These are phyloP conservation scores for Pseudozyma sp. DNA, from an alignment of 1,284 basidiomycete genomes.

Conservation along the genomic window DNA sequence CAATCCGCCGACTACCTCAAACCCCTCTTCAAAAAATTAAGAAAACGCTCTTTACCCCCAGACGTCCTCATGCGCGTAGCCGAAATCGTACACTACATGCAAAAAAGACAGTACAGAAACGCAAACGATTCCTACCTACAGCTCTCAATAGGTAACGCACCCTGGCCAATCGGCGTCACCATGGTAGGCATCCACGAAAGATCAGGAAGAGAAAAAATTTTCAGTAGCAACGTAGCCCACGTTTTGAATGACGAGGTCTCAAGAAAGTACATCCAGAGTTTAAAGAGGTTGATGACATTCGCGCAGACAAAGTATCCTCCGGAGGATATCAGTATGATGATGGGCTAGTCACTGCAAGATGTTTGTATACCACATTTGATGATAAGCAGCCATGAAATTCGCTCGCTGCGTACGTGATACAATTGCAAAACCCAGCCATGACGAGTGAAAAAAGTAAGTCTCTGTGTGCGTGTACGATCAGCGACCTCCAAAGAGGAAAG, in stretches of 20 bases:
- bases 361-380: neutral
- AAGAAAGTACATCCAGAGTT: slow-evolving; percentile 96
- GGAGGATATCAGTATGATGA: slow-evolving; percentile 56
- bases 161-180: slow-evolving; percentile 99
- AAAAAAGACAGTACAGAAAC: slow-evolving; percentile 89
- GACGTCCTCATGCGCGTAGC: slow-evolving; percentile 90
- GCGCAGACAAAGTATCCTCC: slow-evolving; percentile 62
- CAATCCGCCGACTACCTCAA: slow-evolving; percentile 97
- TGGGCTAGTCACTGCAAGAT: slow-evolving; percentile 33
- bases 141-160: slow-evolving; percentile 96
- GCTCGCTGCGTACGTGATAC: no score
- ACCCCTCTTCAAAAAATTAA: slow-evolving; percentile 89
- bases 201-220: slow-evolving; percentile 96
- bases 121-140: slow-evolving; percentile 98
- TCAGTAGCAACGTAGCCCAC: slow-evolving; percentile 94
- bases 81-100: slow-evolving; percentile 96
- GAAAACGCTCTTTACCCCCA: slow-evolving; percentile 82
- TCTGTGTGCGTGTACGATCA: neutral
- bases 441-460: no score
- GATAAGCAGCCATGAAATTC: no score
- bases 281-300: slow-evolving; percentile 78
- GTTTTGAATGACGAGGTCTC: slow-evolving; percentile 99
- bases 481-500: slow-evolving; percentile 44
- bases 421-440: no score
- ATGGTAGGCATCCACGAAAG: slow-evolving; percentile 99